Evolutionary conservation across 1,284 basidiomycete genomes (phyloP), one percentile per base, ranked within the genome.

Genomic region (Apiotrichum gracile): DNA sequence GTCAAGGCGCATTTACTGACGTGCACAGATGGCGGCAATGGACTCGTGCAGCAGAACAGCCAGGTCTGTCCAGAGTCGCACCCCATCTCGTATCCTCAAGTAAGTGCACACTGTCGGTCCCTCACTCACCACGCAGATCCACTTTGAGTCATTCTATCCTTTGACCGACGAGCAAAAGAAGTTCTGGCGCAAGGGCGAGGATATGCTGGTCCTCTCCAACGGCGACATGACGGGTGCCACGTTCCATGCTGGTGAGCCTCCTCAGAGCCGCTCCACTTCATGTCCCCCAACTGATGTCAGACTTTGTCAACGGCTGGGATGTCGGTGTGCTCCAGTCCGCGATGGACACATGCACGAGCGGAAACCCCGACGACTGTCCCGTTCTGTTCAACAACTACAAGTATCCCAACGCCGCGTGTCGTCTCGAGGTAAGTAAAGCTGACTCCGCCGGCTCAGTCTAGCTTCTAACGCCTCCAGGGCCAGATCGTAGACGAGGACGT

Each of bases 301-400:
- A 73, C 53, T 72, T 71, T 52, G 45, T 62, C 43, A 62, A 66
- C 31, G 69, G 69, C 10, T 59, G 57, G 57, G 55, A 57, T 40
- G 34, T 29, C 19, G n/a, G 26, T 13, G 33, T 54, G 8, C 40
- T 49, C 17, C 13, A 9, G 12, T 16, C 13, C 7, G 48, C 31
- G n/a, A 19, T 49, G 8, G 21, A 42, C 27, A 29, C 27, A 29
- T 29, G 27, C 27, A 6, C 13, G 27, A 29, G 13, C 27, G 27
- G 27, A 29, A 13, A 29, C 27, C 7, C 27, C 27, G 27, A 29
- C 27, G 27, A 6, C 27, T 29, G 27, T 13, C 27, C 27, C 27
- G 13, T 29, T 13, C 27, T 29, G 7, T 29, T 29, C 27, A 29
- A 6, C 27, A 13, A 29, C 27, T 7, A 29, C 6, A 29, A 6